A percentile compares a stretch with the other conserved stretches of the same genome.
phyloP scores from a whole-genome alignment of 257 asterid species.

The Fraxinus excelsior region DNA sequence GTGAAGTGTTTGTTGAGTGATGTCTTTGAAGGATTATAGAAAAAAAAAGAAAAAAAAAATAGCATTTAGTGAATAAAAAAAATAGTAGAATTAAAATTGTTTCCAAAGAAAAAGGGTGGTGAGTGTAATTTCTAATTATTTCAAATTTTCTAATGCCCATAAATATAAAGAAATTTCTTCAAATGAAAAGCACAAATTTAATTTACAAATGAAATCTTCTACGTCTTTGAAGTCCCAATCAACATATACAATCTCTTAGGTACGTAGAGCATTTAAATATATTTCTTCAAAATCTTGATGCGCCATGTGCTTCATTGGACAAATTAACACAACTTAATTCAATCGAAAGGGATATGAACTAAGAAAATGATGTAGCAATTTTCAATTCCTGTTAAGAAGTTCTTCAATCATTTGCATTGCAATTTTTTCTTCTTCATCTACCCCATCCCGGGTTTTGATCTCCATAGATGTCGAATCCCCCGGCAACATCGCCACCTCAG shows the following conservation, averaged over 20 bases:
- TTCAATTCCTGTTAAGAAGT: conserved; percentile 42
- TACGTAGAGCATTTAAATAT: conserved; percentile 4
- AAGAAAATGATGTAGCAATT: neutral
- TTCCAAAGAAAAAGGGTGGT: too few species aligned
- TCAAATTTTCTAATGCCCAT: neutral
- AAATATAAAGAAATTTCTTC: too few species aligned
- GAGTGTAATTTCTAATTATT: too few species aligned
- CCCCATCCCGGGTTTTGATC: neutral
- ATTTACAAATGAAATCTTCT: neutral
- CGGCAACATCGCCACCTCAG: neutral
- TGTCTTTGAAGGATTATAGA: too few species aligned
- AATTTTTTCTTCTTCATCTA: conserved; percentile 49
- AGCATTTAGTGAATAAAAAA: too few species aligned
- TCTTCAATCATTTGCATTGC: conserved; percentile 67
- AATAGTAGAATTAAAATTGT: too few species aligned
- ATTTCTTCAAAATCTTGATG: neutral
- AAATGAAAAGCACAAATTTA: too few species aligned
- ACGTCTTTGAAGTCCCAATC: conserved; percentile 19
- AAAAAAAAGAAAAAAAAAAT: too few species aligned
- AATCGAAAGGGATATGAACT: neutral
- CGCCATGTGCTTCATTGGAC: neutral
- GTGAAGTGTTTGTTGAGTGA: too few species aligned
- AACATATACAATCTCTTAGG: neutral
- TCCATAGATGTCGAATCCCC: neutral
- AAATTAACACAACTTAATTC: neutral